Evolutionary conservation across 2,329 filamentous ascomycete species (phyloP).

Genomic region (Blastomyces percursus): DNA sequence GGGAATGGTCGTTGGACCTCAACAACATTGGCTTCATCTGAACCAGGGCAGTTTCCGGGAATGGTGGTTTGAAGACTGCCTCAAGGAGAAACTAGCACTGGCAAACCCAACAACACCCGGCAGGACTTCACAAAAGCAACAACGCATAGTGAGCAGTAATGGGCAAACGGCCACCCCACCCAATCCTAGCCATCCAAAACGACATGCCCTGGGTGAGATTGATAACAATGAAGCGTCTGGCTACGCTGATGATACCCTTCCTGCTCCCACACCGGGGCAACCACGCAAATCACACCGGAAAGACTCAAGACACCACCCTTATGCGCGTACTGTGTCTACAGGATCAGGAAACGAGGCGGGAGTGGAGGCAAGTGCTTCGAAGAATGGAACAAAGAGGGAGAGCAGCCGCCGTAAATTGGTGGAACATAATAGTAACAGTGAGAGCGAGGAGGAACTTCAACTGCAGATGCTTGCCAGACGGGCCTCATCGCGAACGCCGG

Average conservation of each 20-base stretch:
- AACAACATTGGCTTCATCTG: constrained; percentile 97
- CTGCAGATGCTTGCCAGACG: constrained; percentile 61
- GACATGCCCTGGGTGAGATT: constrained; percentile 87
- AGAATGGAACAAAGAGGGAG: constrained; percentile 7
- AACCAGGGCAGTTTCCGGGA: constrained; percentile 97
- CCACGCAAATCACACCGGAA: constrained; percentile 76
- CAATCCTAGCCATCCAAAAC: constrained; percentile 61
- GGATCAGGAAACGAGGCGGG: constrained; percentile 30
- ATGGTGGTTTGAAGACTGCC: constrained; percentile 76
- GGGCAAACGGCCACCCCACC: constrained; percentile 73
- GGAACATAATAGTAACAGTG: constrained; percentile 35
- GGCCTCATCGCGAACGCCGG: constrained; percentile 51
- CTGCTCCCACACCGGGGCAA: constrained; percentile 89
- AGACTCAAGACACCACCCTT: constrained; percentile 63
- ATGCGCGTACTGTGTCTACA: constrained; percentile 48
- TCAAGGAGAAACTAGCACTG: constrained; percentile 62
- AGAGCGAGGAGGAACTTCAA: constrained; percentile 75
- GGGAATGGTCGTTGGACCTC: constrained; percentile 96
- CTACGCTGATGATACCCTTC: constrained; percentile 67
- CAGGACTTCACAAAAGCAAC: constrained; percentile 46
- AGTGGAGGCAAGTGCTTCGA: constrained; percentile 12
- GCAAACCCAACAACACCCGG: constrained; percentile 46
- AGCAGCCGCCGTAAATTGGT: constrained; percentile 33
- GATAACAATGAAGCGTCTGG: constrained; percentile 59
- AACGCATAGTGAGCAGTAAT: constrained; percentile 50